Base-by-base conservation (phyloP, 2,329 filamentous ascomycete genomes). In the Penicillium sp. region DNA sequence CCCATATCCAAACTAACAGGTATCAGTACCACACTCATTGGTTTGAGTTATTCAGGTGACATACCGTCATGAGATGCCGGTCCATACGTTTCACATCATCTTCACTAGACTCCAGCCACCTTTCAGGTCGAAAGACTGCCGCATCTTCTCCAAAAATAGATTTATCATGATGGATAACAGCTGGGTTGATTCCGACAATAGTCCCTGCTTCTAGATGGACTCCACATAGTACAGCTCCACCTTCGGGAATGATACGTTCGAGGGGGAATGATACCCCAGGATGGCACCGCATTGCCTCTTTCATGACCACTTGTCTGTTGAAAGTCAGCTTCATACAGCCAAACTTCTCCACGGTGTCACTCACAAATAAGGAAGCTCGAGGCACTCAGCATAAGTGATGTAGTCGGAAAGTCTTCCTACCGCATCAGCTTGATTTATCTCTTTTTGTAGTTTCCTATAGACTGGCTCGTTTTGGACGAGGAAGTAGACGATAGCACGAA, bases 221-320 rank as follows among this genome's bases (percentile, higher is more conserved):
- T 13, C 49, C 53, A 19, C 57, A 59, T 8, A 56, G 39, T 14
- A 26, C 19, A 11, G 45, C 35, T 37, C 90, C 0, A 91, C 88
- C 57, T 90, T 87, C 0, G 0, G 90, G 90, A 0, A 90, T 87
- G 45, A 92, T 78, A 59, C 90, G 83, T 73, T 93, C 90, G 44
- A 93, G 79, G 0, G 87, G 85, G 3, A 92, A 77, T 0, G 89
- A 90, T 0, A 88, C 82, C 0, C 90, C 88, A 0, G 90, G 90
- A 69, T 93, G 88, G 64, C 91, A 71, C 11, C 90, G 84, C 77
- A 93, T 90, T 3, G 87, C 84, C 72, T 95, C 90, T 68, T 93
- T 90, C 65, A 93, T 82, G 54, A 86, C 87, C 3, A 90, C 90
- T 66, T 92, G 88, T 24, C 55, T 57, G n/a, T n/a, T 19, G 26